Percentiles rank a stretch among this genome's conserved stretches.
phyloP scores from a whole-genome alignment of 805 yeast genomes.

The Saccharomycopsis capsularis region DNA sequence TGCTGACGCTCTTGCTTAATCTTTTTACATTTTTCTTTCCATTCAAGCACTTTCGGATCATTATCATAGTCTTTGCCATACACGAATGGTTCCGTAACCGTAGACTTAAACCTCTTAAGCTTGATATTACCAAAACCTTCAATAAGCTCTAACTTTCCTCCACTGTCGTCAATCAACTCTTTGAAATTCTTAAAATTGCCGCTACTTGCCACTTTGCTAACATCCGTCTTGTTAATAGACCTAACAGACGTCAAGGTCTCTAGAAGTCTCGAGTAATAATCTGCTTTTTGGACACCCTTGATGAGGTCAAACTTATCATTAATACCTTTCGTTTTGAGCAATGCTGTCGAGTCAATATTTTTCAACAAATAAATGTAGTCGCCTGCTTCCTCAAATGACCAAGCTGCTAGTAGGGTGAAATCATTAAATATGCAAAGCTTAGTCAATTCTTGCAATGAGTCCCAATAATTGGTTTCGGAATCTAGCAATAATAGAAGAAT shows the following conservation, averaged over 20 bases:
- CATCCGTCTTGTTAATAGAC: constrained; percentile 48
- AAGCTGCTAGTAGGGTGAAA: constrained; percentile 36
- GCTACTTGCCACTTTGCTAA: constrained; percentile 43
- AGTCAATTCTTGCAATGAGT: constrained; percentile 35
- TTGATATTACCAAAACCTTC: constrained; percentile 47
- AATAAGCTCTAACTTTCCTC: constrained; percentile 28
- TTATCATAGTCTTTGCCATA: constrained; percentile 34
- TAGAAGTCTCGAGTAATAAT: constrained; percentile 39
- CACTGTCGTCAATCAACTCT: constrained; percentile 16
- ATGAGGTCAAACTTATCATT: constrained; percentile 31
- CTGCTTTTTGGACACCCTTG: constrained; percentile 38
- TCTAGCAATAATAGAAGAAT: constrained; percentile 16
- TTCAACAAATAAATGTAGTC: constrained; percentile 17
- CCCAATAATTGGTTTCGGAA: constrained; percentile 38
- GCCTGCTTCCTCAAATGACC: constrained; percentile 46
- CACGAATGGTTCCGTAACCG: constrained; percentile 45
- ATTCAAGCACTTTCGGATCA: constrained; percentile 9
- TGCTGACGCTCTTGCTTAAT: constrained; percentile 1
- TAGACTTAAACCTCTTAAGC: constrained; percentile 33
- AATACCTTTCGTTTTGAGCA: not conserved
- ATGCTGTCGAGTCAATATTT: constrained; percentile 10
- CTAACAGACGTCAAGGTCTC: constrained; percentile 40
- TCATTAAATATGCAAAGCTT: constrained; percentile 35
- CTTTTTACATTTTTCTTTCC: constrained; percentile 10
- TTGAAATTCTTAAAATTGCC: constrained; percentile 33